These are phyloP conservation scores for Crepidotus variabilis DNA, from an alignment of 768 basidiomycete genomes.

Conservation along the genomic window DNA sequence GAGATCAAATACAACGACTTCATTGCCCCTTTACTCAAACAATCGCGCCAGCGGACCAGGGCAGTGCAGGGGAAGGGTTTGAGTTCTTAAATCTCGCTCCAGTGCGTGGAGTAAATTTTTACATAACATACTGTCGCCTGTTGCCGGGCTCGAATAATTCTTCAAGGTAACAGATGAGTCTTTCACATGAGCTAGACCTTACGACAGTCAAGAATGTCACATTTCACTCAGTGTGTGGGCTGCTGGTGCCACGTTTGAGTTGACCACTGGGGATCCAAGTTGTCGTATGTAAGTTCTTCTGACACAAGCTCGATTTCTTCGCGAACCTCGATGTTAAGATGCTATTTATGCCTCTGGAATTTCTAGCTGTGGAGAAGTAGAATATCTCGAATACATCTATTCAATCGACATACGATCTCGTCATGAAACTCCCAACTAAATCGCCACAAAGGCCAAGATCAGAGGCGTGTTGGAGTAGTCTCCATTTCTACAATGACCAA, in stretches of 20 bases:
- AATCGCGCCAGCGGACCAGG: not conserved
- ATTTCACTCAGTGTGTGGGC: no score
- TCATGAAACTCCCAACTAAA: not conserved
- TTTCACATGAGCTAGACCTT: not conserved
- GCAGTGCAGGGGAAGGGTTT: not conserved
- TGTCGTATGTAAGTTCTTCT: no score
- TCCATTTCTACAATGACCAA: not conserved
- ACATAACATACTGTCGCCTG: not conserved
- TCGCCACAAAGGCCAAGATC: not conserved
- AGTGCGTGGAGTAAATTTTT: not conserved
- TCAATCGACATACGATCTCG: not conserved
- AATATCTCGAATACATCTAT: no score
- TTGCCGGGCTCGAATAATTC: no score
- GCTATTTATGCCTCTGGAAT: no score
- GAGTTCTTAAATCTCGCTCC: not conserved
- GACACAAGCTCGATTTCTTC: no score
- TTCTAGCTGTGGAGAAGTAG: no score
- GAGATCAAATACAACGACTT: not conserved
- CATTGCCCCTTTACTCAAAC: not conserved
- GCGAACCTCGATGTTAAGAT: no score
- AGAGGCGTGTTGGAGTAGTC: not conserved
- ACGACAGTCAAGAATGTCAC: no score
- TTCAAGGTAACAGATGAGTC: not conserved
- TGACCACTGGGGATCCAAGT: not conserved
- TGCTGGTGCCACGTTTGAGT: not conserved